A percentile compares a stretch with the other conserved stretches of the same genome.
Evolutionary conservation across 2,329 filamentous ascomycete species (phyloP).

Genomic region (Cordyceps farinosa): DNA sequence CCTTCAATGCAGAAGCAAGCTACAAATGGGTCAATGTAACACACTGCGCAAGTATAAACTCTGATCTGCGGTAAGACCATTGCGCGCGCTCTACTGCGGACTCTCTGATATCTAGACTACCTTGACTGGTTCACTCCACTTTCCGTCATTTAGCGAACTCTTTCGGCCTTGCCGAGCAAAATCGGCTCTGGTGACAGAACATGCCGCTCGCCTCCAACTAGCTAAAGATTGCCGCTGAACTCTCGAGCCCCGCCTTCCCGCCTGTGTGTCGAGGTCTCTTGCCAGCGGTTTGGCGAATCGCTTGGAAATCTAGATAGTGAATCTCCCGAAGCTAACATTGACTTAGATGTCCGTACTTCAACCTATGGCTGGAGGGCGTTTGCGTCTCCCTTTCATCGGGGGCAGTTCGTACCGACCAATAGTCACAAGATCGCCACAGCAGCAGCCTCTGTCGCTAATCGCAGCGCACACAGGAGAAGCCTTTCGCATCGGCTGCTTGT

Average conservation of each 20-base stretch:
- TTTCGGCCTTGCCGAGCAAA: neutral
- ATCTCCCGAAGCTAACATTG: neutral
- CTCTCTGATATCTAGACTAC: neutral
- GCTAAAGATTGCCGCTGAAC: neutral
- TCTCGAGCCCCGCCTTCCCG: neutral
- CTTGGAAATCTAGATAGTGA: neutral
- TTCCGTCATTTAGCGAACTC: neutral
- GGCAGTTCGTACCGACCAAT: neutral
- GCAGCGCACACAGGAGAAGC: neutral
- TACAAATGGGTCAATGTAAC: neutral
- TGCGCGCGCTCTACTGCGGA: neutral
- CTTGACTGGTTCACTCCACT: neutral
- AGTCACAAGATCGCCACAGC: neutral
- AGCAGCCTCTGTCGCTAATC: neutral
- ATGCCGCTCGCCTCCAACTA: neutral
- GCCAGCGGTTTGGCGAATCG: neutral
- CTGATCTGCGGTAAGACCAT: neutral
- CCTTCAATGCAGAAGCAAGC: neutral
- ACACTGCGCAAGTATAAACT: neutral
- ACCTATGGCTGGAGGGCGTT: neutral
- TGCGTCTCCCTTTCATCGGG: neutral
- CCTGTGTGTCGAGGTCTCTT: neutral
- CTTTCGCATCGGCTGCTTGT: neutral
- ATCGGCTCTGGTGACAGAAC: neutral
- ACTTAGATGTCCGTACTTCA: neutral